phyloP scores from a whole-genome alignment of 768 basidiomycete genomes.

The Trametes cingulata region DNA sequence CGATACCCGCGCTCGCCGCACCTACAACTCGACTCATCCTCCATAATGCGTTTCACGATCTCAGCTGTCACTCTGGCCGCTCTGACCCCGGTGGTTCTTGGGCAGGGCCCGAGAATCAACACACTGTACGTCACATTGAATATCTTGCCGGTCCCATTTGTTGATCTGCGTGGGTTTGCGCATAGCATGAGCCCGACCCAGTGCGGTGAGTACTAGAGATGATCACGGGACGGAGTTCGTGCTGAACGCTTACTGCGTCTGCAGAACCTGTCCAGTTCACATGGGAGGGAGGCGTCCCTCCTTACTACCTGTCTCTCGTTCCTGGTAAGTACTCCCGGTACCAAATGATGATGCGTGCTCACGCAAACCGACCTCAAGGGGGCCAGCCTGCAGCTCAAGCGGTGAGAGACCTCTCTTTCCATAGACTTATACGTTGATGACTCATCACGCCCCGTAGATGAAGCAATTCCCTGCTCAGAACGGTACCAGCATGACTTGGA shows the following conservation, averaged over 20 bases:
- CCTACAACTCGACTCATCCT: neutral
- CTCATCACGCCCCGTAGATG: too few species aligned
- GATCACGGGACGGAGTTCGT: neutral
- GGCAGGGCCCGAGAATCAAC: conserved; percentile 52
- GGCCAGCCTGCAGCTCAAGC: conserved; percentile 52
- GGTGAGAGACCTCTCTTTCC: too few species aligned
- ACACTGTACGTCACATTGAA: conserved; percentile 59
- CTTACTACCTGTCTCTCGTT: conserved; percentile 61
- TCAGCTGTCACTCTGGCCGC: conserved; percentile 34
- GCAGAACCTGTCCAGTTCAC: conserved; percentile 59
- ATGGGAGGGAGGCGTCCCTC: conserved; percentile 53
- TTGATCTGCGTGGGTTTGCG: neutral
- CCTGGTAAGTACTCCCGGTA: conserved; percentile 49
- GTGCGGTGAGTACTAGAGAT: conserved; percentile 53
- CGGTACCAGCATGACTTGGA: conserved; percentile 53
- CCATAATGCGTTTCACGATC: conserved; percentile 20
- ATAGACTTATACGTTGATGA: too few species aligned
- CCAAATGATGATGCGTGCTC: neutral
- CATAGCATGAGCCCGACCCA: conserved; percentile 41
- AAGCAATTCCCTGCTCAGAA: conserved; percentile 50
- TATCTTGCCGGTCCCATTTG: neutral
- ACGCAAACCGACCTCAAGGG: conserved; percentile 38
- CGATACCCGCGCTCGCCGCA: conserved; percentile 1
- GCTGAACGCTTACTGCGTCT: neutral
- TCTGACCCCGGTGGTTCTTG: conserved; percentile 39